Evolutionary conservation across 2,329 filamentous ascomycete species (phyloP), one percentile per base, ranked within the genome.

Genomic region (Verticillium klebahnii): DNA sequence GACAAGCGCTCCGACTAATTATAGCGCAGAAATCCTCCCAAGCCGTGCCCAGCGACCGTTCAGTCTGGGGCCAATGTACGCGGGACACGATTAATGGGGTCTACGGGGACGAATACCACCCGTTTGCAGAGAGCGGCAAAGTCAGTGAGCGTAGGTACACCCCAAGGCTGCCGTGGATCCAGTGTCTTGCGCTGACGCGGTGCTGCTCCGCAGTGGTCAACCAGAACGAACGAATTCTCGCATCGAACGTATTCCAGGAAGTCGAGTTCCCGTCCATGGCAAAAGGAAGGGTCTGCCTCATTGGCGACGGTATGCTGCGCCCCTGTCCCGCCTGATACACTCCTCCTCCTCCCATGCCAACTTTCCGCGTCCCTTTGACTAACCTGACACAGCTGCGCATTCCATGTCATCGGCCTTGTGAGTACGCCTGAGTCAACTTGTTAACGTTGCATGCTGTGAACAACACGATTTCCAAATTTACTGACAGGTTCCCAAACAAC

Each of bases 171-270:
- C 19, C n/a, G 17, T 36, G 34, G 34, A 14, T 14, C 34, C 9
- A 36, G 34, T 9, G 34, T 36, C 34, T 36, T 36, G 34, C 5
- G 17, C 34, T 36, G 34, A 36, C 14, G 34, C 14, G 2, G 14
- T 36, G 54, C 14, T 37, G 31, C 25, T 23, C 54, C 19, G 37
- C 32, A 67, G 66, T 66, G 23, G 55, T 66, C 40, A 59, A 65
- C 62, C 61, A 66, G 60, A 63, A 63, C 34, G 64, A 67, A 59
- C 61, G 66, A 3, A 61, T 66, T 12, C 59, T 67, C 32, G 66
- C 63, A 6, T 64, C 61, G 60, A 67, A 67, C 39, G 64, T 67
- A 5, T 67, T 66, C 60, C 59, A 66, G 50, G 66, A 67, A 57
- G 60, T 61, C 5, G 64, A 67, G 25, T 67, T 67, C 45, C 64